Conservation (phyloP, 2,329 filamentous ascomycete genomes). For the Colletotrichum magnum region DNA sequence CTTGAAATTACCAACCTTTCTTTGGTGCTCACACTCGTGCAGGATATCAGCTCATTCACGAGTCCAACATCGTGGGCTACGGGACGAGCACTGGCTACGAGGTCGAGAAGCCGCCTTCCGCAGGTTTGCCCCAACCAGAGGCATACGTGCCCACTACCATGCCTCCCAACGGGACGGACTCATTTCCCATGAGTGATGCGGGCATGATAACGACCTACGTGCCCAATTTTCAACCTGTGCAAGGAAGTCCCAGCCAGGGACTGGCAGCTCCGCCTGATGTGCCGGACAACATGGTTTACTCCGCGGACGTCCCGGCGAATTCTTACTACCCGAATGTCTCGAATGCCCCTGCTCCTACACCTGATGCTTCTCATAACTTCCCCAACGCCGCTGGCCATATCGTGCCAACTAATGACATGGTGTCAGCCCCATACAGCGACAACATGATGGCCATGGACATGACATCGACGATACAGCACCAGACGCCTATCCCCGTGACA, state of each 20-base stretch:
- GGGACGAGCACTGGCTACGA: constrained; percentile 50
- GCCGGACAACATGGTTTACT: constrained; percentile 59
- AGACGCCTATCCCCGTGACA: constrained; percentile 12
- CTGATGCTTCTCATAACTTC: constrained; percentile 5
- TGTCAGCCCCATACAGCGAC: constrained; percentile 20
- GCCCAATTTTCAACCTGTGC: constrained; percentile 53
- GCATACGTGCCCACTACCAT: constrained; percentile 45
- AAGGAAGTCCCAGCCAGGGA: constrained; percentile 47
- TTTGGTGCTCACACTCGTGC: constrained; percentile 1
- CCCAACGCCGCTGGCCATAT: constrained; percentile 7
- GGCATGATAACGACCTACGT: constrained; percentile 49
- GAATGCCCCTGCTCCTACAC: constrained; percentile 4
- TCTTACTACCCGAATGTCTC: constrained; percentile 44
- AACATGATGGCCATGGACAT: constrained; percentile 24
- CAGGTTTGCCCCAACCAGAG: constrained; percentile 35
- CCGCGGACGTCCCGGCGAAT: constrained; percentile 44
- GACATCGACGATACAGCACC: constrained; percentile 19
- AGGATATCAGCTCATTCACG: constrained; percentile 54
- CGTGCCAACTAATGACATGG: constrained; percentile 8
- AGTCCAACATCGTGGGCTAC: constrained; percentile 44
- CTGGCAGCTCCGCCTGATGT: constrained; percentile 46
- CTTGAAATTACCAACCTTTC: constrained; percentile 47
- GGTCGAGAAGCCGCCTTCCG: constrained; percentile 45
- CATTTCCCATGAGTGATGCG: constrained; percentile 49
- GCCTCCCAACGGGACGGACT: constrained; percentile 44